phyloP scores from a whole-genome alignment of 2,329 filamentous ascomycete genomes.

The Aspergillus udagawae region DNA sequence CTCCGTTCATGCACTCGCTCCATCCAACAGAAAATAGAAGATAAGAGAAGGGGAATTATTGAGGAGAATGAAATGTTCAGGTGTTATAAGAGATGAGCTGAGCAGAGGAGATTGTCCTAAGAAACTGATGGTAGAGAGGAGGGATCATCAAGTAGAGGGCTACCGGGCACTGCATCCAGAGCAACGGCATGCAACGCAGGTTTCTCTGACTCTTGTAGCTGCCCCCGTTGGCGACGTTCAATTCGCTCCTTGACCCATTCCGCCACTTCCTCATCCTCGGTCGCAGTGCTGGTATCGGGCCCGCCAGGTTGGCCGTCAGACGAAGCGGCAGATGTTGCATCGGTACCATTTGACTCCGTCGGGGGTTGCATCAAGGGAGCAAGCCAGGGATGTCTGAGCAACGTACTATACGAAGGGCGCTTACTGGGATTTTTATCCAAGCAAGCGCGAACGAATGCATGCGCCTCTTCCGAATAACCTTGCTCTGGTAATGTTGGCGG shows the following conservation, averaged over 20 bases:
- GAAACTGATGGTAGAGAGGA: conserved; percentile 1
- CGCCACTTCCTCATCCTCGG: conserved; percentile 77
- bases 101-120: not conserved
- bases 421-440: conserved; percentile 89
- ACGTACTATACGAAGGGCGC: conserved; percentile 87
- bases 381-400: conserved; percentile 88
- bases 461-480: conserved; percentile 73
- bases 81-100: not conserved
- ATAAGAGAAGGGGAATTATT: not conserved
- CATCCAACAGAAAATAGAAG: not conserved
- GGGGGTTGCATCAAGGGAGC: conserved; percentile 68
- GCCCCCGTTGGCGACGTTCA: conserved; percentile 60
- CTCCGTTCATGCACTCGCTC: conserved; percentile 1
- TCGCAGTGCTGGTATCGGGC: conserved; percentile 36
- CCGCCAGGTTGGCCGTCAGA: conserved; percentile 26
- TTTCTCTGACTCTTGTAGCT: conserved; percentile 54
- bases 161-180: conserved; percentile 62
- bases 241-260: conserved; percentile 76
- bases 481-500: conserved; percentile 78
- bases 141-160: conserved; percentile 30
- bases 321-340: conserved; percentile 35
- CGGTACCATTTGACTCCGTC: conserved; percentile 58
- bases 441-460: conserved; percentile 83
- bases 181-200: conserved; percentile 87
- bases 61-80: not conserved